These are phyloP conservation scores for Penicillium sp. DNA, from an alignment of 2,329 filamentous ascomycete species.

Conservation along the genomic window DNA sequence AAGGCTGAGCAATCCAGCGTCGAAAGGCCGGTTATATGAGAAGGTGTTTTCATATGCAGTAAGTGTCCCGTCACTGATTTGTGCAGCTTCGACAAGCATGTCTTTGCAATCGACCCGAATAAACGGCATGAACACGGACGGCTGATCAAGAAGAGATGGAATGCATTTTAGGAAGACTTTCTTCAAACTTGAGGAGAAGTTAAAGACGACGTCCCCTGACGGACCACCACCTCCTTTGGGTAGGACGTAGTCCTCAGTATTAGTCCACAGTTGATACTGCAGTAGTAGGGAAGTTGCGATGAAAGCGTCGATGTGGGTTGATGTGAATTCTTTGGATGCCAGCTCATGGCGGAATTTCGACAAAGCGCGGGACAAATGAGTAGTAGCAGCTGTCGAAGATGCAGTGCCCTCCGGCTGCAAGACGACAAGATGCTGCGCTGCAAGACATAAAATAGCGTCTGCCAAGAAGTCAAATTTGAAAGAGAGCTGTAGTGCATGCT, in stretches of 20 bases:
- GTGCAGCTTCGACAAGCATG: background rate
- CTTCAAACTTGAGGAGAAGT: conserved; percentile 11
- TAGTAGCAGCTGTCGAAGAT: background rate
- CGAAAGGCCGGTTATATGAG: conserved; percentile 5
- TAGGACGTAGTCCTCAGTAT: background rate
- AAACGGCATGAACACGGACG: background rate
- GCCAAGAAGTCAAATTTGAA: conserved; percentile 10
- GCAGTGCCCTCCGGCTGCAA: background rate
- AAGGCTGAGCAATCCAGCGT: background rate
- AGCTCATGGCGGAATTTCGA: conserved; percentile 7
- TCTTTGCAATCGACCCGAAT: background rate
- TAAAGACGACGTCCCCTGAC: conserved; percentile 3
- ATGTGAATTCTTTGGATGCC: background rate
- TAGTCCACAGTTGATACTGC: conserved; percentile 12
- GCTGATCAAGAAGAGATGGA: background rate
- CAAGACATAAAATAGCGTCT: conserved; percentile 5
- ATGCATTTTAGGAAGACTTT: conserved; percentile 9
- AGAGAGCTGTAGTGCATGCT: conserved; percentile 5
- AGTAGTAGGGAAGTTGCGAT: conserved; percentile 12
- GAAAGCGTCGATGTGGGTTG: conserved; percentile 13
- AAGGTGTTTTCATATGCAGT: conserved; percentile 1
- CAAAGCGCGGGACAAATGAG: conserved; percentile 3
- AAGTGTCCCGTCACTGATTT: conserved; percentile 1
- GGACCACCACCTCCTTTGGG: background rate
- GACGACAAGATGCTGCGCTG: conserved; percentile 8